Evolutionary conservation across 176 grass and related monocot species (phyloP).

Genomic region (Zea luxurians): DNA sequence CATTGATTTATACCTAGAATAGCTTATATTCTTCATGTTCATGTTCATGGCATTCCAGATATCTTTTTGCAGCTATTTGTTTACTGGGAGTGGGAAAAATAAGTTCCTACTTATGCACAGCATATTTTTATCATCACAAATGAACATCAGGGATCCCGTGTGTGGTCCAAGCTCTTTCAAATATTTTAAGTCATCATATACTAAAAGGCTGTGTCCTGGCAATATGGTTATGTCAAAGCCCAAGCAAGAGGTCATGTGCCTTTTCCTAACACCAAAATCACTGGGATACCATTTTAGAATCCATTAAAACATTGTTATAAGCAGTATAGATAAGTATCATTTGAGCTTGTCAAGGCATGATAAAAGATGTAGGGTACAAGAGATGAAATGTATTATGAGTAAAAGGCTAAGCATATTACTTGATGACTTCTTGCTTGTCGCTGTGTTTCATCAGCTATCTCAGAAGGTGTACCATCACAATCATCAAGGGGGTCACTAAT

Average conservation of each 20-base stretch:
- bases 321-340: neutral
- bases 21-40: neutral
- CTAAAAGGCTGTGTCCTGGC: neutral
- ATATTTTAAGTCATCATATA: neutral
- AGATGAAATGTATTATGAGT: slow-evolving; percentile 14
- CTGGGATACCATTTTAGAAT: neutral
- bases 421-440: slow-evolving; percentile 81
- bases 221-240: slow-evolving; percentile 14
- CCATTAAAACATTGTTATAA: neutral
- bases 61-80: slow-evolving; percentile 8
- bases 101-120: neutral
- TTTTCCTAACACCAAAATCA: neutral
- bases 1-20: slow-evolving; percentile 13
- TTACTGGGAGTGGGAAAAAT: neutral
- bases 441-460: slow-evolving; percentile 73
- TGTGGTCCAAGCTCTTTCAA: neutral
- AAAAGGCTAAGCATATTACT: slow-evolving; percentile 48
- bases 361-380: slow-evolving; percentile 5
- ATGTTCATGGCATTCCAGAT: neutral
- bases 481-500: slow-evolving; percentile 87
- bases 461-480: slow-evolving; percentile 62
- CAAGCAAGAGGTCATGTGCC: neutral
- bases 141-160: neutral
- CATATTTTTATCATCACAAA: slow-evolving; percentile 4
- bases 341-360: neutral